Evolutionary conservation across 495 filamentous ascomycete genomes (phyloP).

Genomic region (Neurospora intermedia): DNA sequence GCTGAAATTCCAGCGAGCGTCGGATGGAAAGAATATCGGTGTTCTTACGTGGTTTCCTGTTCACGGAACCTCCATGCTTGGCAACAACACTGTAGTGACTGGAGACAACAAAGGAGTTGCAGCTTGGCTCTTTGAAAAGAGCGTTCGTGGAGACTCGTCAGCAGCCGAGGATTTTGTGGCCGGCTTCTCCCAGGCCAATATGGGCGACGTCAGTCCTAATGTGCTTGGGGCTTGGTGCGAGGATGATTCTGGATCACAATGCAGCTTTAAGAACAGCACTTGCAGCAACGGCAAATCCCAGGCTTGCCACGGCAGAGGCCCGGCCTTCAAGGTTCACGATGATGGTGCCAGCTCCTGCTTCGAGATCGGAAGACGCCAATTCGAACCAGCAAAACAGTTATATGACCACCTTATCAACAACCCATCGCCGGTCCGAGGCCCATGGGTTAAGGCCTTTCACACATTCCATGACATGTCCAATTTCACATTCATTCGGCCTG

Average conservation of each 20-base stretch:
- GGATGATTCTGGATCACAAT: conserved; percentile 59
- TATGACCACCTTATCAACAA: conserved; percentile 44
- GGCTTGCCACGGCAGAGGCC: conserved; percentile 76
- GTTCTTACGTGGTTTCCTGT: conserved; percentile 89
- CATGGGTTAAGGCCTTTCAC: conserved; percentile 61
- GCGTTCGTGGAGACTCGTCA: conserved; percentile 36
- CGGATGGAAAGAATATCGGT: conserved; percentile 63
- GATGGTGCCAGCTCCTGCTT: conserved; percentile 69
- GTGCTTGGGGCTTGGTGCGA: conserved; percentile 77
- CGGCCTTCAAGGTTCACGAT: conserved; percentile 61
- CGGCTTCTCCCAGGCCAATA: conserved; percentile 89
- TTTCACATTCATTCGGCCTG: conserved; percentile 63
- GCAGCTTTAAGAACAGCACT: conserved; percentile 66
- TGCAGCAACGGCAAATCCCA: conserved; percentile 62
- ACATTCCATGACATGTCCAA: conserved; percentile 65
- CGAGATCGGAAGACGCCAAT: conserved; percentile 68
- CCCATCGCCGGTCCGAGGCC: conserved; percentile 43
- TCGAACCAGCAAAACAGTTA: conserved; percentile 51
- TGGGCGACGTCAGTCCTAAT: conserved; percentile 89
- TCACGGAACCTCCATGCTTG: conserved; percentile 84
- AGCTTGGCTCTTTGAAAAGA: conserved; percentile 74
- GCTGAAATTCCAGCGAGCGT: conserved; percentile 64
- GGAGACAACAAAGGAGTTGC: conserved; percentile 97
- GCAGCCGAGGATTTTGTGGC: conserved; percentile 70
- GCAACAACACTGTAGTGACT: conserved; percentile 85